Percentiles rank a stretch among this genome's conserved stretches.
phyloP scores from a whole-genome alignment of 2,329 filamentous ascomycete genomes.

The Lecanicillium sp. region DNA sequence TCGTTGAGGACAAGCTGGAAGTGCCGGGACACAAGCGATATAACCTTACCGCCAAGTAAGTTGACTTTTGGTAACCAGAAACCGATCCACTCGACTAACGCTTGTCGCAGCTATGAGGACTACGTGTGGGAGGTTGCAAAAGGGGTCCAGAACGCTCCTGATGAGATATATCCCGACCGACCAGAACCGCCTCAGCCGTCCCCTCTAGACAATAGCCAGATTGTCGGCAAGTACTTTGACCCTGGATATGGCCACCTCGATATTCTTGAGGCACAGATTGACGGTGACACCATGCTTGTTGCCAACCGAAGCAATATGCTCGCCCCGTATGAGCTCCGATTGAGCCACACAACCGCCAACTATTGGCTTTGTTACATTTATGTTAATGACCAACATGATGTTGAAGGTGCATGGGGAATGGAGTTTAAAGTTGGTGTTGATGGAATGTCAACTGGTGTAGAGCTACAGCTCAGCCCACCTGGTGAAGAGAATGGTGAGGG shows the following conservation, averaged over 20 bases:
- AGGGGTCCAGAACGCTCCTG: not conserved
- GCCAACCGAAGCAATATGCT: slow-evolving; percentile 4
- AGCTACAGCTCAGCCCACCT: not conserved
- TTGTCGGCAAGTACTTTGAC: slow-evolving; percentile 6
- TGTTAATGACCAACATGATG: not conserved
- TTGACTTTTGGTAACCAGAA: not conserved
- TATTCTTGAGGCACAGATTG: slow-evolving; percentile 1
- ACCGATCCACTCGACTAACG: not conserved
- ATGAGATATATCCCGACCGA: slow-evolving; percentile 3
- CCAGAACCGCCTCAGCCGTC: slow-evolving; percentile 1
- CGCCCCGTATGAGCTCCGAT: slow-evolving; percentile 1
- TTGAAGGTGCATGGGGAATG: not conserved
- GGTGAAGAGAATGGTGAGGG: not conserved
- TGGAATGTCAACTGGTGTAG: not conserved
- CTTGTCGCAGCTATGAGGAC: not conserved
- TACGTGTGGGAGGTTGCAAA: not conserved
- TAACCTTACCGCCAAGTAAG: slow-evolving; percentile 3
- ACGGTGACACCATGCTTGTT: slow-evolving; percentile 1
- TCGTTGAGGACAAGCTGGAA: slow-evolving; percentile 6
- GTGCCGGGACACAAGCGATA: not conserved
- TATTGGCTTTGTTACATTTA: slow-evolving; percentile 2
- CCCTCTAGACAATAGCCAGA: slow-evolving; percentile 1
- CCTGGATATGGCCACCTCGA: slow-evolving; percentile 4
- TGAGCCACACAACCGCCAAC: slow-evolving; percentile 5
- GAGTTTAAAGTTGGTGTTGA: slow-evolving; percentile 4